A percentile compares a stretch with the other conserved stretches of the same genome.
These are phyloP conservation scores for Cyclanthera cordifolia DNA, from an alignment of 306 rosid species.

Conservation along the genomic window DNA sequence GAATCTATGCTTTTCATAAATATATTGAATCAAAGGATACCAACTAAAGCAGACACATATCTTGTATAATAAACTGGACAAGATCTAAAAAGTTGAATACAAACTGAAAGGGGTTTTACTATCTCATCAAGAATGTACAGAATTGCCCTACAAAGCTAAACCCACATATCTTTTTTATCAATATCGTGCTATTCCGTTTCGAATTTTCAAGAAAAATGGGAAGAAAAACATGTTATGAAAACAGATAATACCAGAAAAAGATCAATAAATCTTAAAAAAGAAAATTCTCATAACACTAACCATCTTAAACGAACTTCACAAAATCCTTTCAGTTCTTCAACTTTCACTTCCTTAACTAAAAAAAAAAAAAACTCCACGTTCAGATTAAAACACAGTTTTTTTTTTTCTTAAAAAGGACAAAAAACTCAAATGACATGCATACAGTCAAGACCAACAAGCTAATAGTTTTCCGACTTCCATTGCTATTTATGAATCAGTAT, in stretches of 20 bases:
- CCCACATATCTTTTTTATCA: background rate
- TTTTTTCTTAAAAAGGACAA: background rate
- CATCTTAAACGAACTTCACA: too few relatives aligned
- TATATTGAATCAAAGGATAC: slow-evolving; percentile 1
- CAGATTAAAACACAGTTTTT: background rate
- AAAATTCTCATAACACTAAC: too few relatives aligned
- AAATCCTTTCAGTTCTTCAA: background rate
- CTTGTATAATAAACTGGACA: background rate
- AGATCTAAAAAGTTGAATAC: slow-evolving; percentile 6
- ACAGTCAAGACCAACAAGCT: background rate
- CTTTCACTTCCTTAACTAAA: background rate
- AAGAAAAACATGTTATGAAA: background rate
- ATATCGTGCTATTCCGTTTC: background rate
- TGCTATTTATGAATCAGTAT: background rate
- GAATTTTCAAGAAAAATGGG: background rate
- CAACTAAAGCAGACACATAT: slow-evolving; percentile 1
- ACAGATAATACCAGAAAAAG: too few relatives aligned
- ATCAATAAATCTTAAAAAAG: too few relatives aligned
- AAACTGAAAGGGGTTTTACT: background rate
- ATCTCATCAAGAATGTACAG: background rate
- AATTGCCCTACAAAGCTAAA: background rate
- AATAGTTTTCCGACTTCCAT: background rate
- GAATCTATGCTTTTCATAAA: background rate
- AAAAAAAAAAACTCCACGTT: background rate
- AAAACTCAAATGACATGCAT: background rate